Evolutionary conservation across 345 rosid genomes (phyloP).

Genomic region (Melaleuca quinquenervia): DNA sequence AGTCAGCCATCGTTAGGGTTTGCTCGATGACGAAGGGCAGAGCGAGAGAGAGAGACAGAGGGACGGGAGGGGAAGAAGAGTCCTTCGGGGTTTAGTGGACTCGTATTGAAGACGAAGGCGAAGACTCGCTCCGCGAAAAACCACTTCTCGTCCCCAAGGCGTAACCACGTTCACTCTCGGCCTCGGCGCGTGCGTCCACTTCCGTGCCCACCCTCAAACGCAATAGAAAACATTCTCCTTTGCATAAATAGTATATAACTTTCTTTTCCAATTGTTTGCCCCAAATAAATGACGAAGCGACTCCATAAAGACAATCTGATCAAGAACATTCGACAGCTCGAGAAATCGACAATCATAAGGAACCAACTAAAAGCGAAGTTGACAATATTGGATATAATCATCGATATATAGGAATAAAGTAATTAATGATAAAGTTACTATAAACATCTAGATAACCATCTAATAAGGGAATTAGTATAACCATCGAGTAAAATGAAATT

Average conservation of each 20-base stretch:
- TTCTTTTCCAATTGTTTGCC: background rate
- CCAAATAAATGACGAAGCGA: too few relatives aligned
- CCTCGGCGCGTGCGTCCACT: background rate
- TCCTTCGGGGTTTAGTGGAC: background rate
- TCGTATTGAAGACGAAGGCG: background rate
- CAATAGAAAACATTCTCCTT: background rate
- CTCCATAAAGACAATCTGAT: fast-evolving
- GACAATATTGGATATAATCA: fast-evolving
- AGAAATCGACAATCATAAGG: background rate
- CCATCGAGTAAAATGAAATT: too few relatives aligned
- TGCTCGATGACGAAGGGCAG: background rate
- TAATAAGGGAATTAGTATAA: too few relatives aligned
- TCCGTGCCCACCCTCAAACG: background rate
- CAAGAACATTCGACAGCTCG: fast-evolving
- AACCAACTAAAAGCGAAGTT: too few relatives aligned
- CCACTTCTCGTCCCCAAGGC: background rate
- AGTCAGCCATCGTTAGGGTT: conserved; percentile 23
- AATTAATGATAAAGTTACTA: too few relatives aligned
- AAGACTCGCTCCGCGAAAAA: background rate
- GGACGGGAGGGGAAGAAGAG: background rate
- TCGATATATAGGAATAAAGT: too few relatives aligned
- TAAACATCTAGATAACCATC: too few relatives aligned
- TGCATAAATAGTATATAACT: background rate
- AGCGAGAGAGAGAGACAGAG: background rate
- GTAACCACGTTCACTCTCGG: background rate